phyloP scores from a whole-genome alignment of 306 rosid genomes.

The Sindora glabra region DNA sequence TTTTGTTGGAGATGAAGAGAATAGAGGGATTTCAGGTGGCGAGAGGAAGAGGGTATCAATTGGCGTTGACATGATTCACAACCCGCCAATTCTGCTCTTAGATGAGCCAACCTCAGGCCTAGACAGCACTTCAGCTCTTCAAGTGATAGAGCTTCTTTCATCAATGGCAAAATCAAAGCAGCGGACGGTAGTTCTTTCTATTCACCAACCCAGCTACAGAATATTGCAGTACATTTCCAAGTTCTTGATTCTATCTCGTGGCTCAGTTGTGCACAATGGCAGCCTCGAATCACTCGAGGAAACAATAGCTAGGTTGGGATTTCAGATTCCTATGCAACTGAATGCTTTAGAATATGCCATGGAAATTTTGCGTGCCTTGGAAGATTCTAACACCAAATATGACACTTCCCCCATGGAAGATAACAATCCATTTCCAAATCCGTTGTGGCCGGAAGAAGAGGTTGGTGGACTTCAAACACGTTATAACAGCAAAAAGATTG shows the following conservation, averaged over 20 bases:
- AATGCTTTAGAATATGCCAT: conserved; percentile 77
- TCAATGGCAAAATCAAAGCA: conserved; percentile 49
- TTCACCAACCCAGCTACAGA: conserved; percentile 88
- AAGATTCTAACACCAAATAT: conserved; percentile 31
- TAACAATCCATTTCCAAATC: conserved; percentile 13
- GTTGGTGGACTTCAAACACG: not conserved
- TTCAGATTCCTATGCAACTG: conserved; percentile 58
- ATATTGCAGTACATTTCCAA: conserved; percentile 58
- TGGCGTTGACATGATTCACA: conserved; percentile 78
- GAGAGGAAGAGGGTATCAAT: conserved; percentile 85
- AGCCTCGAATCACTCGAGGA: conserved; percentile 58
- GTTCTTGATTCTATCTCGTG: conserved; percentile 70
- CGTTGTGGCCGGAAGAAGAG: conserved; percentile 33
- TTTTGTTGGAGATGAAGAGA: conserved; percentile 80
- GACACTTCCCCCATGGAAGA: conserved; percentile 4
- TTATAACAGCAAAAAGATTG: not conserved
- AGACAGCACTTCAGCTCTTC: conserved; percentile 52
- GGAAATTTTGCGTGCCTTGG: conserved; percentile 55
- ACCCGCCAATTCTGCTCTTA: conserved; percentile 63
- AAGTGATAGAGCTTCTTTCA: conserved; percentile 68
- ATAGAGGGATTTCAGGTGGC: conserved; percentile 80
- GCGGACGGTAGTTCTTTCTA: conserved; percentile 64
- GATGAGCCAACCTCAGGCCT: conserved; percentile 90
- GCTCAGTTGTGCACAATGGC: conserved; percentile 65
- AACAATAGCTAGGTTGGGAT: conserved; percentile 35